These are phyloP conservation scores for Acanthamoeba culbertsoni DNA, from an alignment of 208 protist species.

Conservation along the genomic window DNA sequence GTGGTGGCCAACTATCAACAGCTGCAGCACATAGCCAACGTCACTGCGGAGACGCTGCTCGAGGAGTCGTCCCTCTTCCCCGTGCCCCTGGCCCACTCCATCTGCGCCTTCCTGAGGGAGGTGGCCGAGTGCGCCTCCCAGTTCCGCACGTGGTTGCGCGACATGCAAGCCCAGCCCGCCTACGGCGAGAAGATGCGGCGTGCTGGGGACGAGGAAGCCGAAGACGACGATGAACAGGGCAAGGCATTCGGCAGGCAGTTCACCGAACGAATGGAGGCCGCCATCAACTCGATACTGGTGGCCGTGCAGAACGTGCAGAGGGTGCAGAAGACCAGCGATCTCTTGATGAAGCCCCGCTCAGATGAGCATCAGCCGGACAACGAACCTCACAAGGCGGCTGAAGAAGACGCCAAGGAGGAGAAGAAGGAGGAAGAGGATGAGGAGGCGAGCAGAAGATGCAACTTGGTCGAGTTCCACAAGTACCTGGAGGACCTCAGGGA, in stretches of 20 bases:
- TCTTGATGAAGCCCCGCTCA: neutral
- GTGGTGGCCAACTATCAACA: slow-evolving; percentile 29
- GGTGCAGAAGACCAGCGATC: neutral
- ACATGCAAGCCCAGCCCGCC: neutral
- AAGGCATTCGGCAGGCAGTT: neutral
- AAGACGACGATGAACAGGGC: neutral
- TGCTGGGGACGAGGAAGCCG: too few relatives aligned
- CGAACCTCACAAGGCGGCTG: neutral
- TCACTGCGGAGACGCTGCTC: slow-evolving; percentile 4
- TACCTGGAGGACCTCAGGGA: slow-evolving; percentile 60
- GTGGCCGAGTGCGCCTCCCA: neutral
- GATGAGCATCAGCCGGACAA: neutral
- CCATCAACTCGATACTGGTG: slow-evolving; percentile 27
- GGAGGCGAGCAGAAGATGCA: slow-evolving; percentile 17
- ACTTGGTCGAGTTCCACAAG: slow-evolving; percentile 41
- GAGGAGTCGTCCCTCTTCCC: slow-evolving; percentile 36
- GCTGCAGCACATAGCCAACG: slow-evolving; percentile 34
- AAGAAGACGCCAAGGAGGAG: neutral
- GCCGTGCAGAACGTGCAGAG: slow-evolving; percentile 51
- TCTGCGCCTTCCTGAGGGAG: slow-evolving; percentile 38
- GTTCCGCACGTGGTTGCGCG: neutral
- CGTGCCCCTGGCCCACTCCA: neutral
- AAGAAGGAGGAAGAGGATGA: neutral
- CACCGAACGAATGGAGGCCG: neutral
- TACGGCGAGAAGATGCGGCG: too few relatives aligned